phyloP scores from a whole-genome alignment of 768 basidiomycete species.

The Sporobolomyces phaffii region DNA sequence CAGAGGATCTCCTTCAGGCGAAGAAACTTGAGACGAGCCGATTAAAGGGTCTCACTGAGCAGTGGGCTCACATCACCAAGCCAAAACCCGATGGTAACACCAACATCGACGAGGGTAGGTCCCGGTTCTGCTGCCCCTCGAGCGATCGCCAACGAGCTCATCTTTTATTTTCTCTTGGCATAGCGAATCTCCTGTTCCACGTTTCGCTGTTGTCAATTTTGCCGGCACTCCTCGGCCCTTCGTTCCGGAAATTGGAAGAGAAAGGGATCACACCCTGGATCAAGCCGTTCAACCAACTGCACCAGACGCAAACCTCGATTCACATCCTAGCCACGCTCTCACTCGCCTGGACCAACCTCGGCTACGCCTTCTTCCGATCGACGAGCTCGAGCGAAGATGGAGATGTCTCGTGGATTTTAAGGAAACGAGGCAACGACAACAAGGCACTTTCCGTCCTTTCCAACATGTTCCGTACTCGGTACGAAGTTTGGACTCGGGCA shows the following conservation, averaged over 20 bases:
- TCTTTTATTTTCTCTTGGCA: background rate
- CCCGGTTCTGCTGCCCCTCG: background rate
- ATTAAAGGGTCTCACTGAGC: background rate
- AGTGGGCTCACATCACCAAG: background rate
- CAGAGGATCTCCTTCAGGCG: background rate
- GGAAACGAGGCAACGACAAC: constrained; percentile 1
- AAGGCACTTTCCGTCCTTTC: background rate
- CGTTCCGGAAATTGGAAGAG: constrained; percentile 20
- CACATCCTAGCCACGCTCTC: constrained; percentile 7
- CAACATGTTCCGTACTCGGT: constrained; percentile 5
- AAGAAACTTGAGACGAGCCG: background rate
- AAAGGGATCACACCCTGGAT: constrained; percentile 28
- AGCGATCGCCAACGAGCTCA: background rate
- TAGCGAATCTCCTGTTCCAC: constrained; percentile 8
- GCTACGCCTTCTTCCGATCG: constrained; percentile 18
- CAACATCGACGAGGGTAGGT: constrained; percentile 1
- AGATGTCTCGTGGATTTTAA: constrained; percentile 8
- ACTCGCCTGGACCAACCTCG: constrained; percentile 25
- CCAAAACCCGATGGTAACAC: background rate
- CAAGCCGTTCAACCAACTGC: constrained; percentile 4
- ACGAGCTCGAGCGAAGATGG: background rate
- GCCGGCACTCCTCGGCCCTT: constrained; percentile 22
- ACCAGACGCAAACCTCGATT: background rate
- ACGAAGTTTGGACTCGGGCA: background rate
- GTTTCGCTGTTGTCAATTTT: constrained; percentile 16